Evolutionary conservation across 116 monocot species (phyloP), one percentile per base, ranked within the genome.

Genomic region (Cymodocea nodosa): DNA sequence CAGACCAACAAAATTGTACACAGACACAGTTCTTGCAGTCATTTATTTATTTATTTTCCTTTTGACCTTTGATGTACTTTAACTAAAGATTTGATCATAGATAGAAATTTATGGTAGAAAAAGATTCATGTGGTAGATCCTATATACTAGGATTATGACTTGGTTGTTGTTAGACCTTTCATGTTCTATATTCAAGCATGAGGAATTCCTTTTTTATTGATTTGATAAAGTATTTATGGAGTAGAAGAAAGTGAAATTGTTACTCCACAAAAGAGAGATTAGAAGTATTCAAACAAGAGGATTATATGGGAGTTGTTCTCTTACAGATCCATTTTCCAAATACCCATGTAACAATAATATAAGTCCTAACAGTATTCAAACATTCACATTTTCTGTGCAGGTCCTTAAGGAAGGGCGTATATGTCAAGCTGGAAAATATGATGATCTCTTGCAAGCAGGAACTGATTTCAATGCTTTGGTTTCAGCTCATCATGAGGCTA

Each of bases 401-500:
- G 97, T 97, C 50, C 76, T 97, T 60, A 97, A 85, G 66, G 88
- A 91, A 15, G 97, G 97, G 10, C 73, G 52, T 51, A 86, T 97
- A 66, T 84, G 82, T 73, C 97, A 97, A 52, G 83, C 87, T 62
- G 97, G 97, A 70, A 91, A 79, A 79, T 97, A 97, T 69, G 91
- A 91, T 16, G 92, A 91, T 64, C 87, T 97, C 70, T 69, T 97
- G 71, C 75, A 91, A 69, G 81, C 85, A 62, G 97, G 97, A 70
- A 97, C 97, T 73, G 97, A 97, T 64, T 85, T 97, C 80, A 88
- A 79, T 71, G 71, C 81, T 19, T 80, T 97, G 64, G 91, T 97
- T 78, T 85, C 88, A 68, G 97, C 97, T 66, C 97, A 97, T 68
- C 83, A 97, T 66, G 97, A 97, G 72, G 92, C 97, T 30, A 91